phyloP scores from a whole-genome alignment of 768 basidiomycete species.

The Pisolithus albus region DNA sequence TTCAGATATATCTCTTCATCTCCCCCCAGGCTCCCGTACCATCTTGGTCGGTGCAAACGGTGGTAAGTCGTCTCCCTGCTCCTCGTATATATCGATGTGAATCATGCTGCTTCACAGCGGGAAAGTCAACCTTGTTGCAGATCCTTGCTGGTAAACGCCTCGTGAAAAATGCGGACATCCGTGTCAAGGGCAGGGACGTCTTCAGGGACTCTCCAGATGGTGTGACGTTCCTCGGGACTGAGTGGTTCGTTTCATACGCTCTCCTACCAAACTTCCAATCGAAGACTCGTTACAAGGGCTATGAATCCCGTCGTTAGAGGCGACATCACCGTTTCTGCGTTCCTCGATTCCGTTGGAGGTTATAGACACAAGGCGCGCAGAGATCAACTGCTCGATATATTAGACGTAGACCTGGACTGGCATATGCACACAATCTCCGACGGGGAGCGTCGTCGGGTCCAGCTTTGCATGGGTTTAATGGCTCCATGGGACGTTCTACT shows the following conservation, averaged over 20 bases:
- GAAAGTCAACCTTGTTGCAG: conserved; percentile 94
- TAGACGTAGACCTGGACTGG: conserved; percentile 96
- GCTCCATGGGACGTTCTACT: conserved; percentile 87
- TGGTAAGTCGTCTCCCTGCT: conserved; percentile 41
- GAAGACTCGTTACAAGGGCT: conserved; percentile 47
- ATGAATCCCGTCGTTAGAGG: conserved; percentile 95
- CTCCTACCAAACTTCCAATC: background rate
- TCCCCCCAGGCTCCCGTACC: conserved; percentile 74
- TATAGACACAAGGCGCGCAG: conserved; percentile 88
- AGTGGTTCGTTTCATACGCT: conserved; percentile 57
- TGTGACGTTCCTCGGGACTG: conserved; percentile 86
- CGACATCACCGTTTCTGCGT: conserved; percentile 88
- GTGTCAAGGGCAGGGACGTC: conserved; percentile 77
- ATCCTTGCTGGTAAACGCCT: conserved; percentile 90
- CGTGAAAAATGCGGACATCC: conserved; percentile 55
- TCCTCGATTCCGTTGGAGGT: conserved; percentile 96
- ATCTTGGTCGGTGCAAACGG: conserved; percentile 92
- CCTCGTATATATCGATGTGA: conserved; percentile 1
- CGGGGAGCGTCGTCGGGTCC: conserved; percentile 88
- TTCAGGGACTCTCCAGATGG: conserved; percentile 81
- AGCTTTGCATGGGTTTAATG: conserved; percentile 96
- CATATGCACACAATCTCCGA: conserved; percentile 95
- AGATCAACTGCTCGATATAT: conserved; percentile 78
- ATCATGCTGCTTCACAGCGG: conserved; percentile 41
- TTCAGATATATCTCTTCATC: conserved; percentile 51